Evolutionary conservation across 495 filamentous ascomycete genomes (phyloP).

Genomic region (Trichoderma orchidacearum): DNA sequence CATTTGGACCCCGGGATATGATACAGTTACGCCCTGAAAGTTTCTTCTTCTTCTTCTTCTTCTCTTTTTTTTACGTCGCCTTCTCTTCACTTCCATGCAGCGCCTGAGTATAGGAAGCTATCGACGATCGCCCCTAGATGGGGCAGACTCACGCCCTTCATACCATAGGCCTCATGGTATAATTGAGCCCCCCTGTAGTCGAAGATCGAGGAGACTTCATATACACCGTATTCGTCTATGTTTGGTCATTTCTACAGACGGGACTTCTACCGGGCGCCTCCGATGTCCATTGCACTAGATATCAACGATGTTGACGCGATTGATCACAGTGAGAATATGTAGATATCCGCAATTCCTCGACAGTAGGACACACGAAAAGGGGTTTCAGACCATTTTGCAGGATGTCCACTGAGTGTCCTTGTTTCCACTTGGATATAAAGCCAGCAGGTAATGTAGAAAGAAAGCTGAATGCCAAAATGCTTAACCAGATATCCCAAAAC

Average conservation of each 20-base stretch:
- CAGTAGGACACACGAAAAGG: background rate
- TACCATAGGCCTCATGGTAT: too few relatives aligned
- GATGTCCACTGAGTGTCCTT: background rate
- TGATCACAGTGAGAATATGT: slow-evolving; percentile 40
- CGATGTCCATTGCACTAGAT: slow-evolving; percentile 42
- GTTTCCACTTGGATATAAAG: background rate
- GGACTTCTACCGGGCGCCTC: slow-evolving; percentile 22
- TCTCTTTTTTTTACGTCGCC: too few relatives aligned
- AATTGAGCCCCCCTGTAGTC: too few relatives aligned
- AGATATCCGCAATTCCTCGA: slow-evolving; percentile 32
- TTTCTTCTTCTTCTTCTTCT: too few relatives aligned
- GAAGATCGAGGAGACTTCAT: too few relatives aligned
- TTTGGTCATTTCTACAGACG: slow-evolving; percentile 20
- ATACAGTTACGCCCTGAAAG: too few relatives aligned
- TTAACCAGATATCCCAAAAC: background rate
- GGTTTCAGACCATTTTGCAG: background rate
- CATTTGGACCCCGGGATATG: too few relatives aligned
- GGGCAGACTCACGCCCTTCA: too few relatives aligned
- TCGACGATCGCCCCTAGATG: too few relatives aligned
- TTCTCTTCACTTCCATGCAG: too few relatives aligned
- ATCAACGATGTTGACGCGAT: slow-evolving; percentile 43
- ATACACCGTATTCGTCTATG: slow-evolving; percentile 14
- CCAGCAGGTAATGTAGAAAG: background rate
- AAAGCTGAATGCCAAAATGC: background rate
- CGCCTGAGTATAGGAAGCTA: too few relatives aligned